A percentile compares a stretch with the other conserved stretches of the same genome.
Conservation (phyloP, 768 basidiomycete genomes). For the Russula olivacea region DNA sequence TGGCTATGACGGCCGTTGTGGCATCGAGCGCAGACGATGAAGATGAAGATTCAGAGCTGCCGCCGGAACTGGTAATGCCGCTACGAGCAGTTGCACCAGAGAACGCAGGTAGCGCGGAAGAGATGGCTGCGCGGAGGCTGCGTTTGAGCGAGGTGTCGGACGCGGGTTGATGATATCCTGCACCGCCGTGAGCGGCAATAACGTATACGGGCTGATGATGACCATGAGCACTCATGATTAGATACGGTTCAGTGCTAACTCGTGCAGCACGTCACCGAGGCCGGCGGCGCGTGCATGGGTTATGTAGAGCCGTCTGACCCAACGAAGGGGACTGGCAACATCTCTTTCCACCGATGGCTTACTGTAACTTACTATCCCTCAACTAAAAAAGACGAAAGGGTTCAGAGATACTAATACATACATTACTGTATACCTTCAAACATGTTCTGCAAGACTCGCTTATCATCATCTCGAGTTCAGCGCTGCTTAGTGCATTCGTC, state of each 20-base stretch:
- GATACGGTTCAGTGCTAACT: neutral
- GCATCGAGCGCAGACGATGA: slow-evolving; percentile 5
- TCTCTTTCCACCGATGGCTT: no score
- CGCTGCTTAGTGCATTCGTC: no score
- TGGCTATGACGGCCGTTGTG: neutral
- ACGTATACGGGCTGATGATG: slow-evolving; percentile 19
- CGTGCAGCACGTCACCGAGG: no score
- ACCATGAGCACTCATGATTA: slow-evolving; percentile 2
- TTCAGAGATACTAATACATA: no score
- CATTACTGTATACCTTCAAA: no score
- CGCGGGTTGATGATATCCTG: slow-evolving; percentile 51
- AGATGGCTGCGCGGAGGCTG: slow-evolving; percentile 46
- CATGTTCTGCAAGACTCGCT: no score
- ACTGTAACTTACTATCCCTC: no score
- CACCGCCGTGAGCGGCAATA: slow-evolving; percentile 72
- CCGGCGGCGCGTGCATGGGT: no score
- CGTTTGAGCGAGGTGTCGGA: slow-evolving; percentile 38
- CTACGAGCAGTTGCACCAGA: neutral
- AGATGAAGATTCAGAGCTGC: neutral
- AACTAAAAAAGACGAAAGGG: no score
- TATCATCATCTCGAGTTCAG: no score
- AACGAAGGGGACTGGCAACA: no score
- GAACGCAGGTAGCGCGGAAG: slow-evolving; percentile 39
- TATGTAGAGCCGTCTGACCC: no score
- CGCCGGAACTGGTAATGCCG: neutral